Percentiles rank a stretch among this genome's conserved stretches.
Evolutionary conservation across 805 yeast species (phyloP).

Genomic region (Nakazawaea peltata): DNA sequence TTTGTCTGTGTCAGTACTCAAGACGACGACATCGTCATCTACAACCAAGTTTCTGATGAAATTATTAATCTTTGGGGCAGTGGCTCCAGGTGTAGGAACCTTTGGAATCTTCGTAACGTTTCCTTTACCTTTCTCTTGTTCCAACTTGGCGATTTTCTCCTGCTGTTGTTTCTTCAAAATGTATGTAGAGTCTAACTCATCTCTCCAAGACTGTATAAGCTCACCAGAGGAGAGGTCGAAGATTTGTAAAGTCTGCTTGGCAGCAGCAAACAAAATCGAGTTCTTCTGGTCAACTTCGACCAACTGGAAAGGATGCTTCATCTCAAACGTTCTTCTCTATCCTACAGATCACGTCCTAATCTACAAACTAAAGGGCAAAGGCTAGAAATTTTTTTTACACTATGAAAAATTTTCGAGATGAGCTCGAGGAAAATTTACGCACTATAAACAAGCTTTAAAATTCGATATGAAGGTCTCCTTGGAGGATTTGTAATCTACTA

Average conservation of each 20-base stretch:
- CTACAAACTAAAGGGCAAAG: no score
- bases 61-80: constrained; percentile 60
- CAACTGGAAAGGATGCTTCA: constrained; percentile 71
- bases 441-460: constrained; percentile 26
- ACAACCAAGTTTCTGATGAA: constrained; percentile 59
- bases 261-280: constrained; percentile 42
- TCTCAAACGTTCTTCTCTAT: constrained; percentile 10
- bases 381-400: no score
- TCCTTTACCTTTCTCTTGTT: constrained; percentile 22
- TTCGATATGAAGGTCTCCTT: constrained; percentile 34
- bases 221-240: constrained; percentile 32
- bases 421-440: not conserved
- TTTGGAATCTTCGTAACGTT: constrained; percentile 32
- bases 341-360: no score
- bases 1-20: constrained; percentile 78
- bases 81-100: constrained; percentile 56
- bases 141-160: constrained; percentile 16
- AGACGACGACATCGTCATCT: constrained; percentile 46
- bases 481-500: constrained; percentile 31
- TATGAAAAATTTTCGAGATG: not conserved
- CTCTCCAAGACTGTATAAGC: constrained; percentile 55
- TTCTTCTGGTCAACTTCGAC: constrained; percentile 37
- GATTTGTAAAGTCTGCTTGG: constrained; percentile 51
- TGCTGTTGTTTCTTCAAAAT: constrained; percentile 23
- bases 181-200: constrained; percentile 40